phyloP scores from a whole-genome alignment of 2,329 filamentous ascomycete genomes.

The Cladophialophora chaetospira region DNA sequence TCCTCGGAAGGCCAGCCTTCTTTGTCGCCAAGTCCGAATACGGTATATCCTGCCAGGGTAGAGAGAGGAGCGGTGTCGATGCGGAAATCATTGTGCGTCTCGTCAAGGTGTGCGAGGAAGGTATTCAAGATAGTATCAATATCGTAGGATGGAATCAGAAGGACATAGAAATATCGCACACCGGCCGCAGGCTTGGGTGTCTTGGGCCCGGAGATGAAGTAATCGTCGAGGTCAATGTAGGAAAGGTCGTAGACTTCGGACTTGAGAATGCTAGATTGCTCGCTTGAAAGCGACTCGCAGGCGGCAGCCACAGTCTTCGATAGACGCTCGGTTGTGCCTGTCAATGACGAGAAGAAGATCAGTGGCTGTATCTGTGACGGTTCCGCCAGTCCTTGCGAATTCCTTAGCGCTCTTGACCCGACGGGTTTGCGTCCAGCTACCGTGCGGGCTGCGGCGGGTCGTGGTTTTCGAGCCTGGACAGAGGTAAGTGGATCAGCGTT shows the following conservation, averaged over 20 bases:
- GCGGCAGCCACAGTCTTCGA: slow-evolving; percentile 64
- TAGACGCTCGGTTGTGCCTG: slow-evolving; percentile 75
- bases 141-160: slow-evolving; percentile 89
- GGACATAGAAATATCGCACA: slow-evolving; percentile 67
- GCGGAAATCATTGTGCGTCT: slow-evolving; percentile 95
- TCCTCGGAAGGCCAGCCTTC: slow-evolving; percentile 90
- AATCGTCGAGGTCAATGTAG: slow-evolving; percentile 89
- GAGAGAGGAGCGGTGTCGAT: slow-evolving; percentile 87
- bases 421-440: slow-evolving; percentile 32
- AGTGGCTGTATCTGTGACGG: slow-evolving; percentile 60
- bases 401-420: slow-evolving; percentile 2
- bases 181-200: slow-evolving; percentile 21
- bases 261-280: slow-evolving; percentile 44
- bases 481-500: neutral
- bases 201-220: slow-evolving; percentile 73
- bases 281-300: slow-evolving; percentile 47
- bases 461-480: slow-evolving; percentile 20
- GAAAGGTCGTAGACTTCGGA: slow-evolving; percentile 76
- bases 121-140: slow-evolving; percentile 90
- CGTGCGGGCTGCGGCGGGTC: slow-evolving; percentile 22
- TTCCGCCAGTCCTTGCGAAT: neutral
- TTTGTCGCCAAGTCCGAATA: slow-evolving; percentile 90
- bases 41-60: slow-evolving; percentile 77
- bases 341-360: slow-evolving; percentile 88
- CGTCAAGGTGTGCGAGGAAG: slow-evolving; percentile 81